Percentiles rank a stretch among this genome's conserved stretches.
These are phyloP conservation scores for Saposhnikovia divaricata DNA, from an alignment of 129 eudicot species.

Conservation along the genomic window DNA sequence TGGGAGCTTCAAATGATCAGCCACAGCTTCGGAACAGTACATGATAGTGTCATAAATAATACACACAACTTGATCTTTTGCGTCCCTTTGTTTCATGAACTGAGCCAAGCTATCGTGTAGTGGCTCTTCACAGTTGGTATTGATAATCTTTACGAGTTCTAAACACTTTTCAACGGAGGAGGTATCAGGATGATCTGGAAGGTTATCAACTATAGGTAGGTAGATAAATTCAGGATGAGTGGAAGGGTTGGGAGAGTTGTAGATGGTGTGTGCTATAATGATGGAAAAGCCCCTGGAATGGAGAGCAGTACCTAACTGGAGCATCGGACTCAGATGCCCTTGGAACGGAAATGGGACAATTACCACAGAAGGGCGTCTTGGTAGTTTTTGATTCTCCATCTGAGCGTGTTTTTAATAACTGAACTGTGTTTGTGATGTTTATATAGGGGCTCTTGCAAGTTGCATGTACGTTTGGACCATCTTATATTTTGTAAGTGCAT, in stretches of 20 bases:
- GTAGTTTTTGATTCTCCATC: background rate
- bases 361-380: background rate
- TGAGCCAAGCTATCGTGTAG: conserved; percentile 10
- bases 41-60: conserved; percentile 19
- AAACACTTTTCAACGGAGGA: background rate
- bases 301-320: background rate
- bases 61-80: conserved; percentile 8
- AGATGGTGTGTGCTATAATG: background rate
- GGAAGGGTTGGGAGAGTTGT: background rate
- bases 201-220: conserved; percentile 12
- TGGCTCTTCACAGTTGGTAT: conserved; percentile 13
- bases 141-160: conserved; percentile 1
- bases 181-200: background rate
- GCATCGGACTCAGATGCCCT: conserved; percentile 3
- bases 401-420: background rate
- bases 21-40: conserved; percentile 18
- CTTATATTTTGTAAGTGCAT: background rate
- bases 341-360: conserved; percentile 1
- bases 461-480: too few relatives aligned
- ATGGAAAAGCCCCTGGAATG: conserved; percentile 4
- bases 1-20: conserved; percentile 17
- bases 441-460: background rate
- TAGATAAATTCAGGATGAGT: conserved; percentile 17
- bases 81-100: background rate
- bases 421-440: background rate